Base-by-base conservation (phyloP, 768 basidiomycete genomes). In the Tubosaeta brunneosetosa region DNA sequence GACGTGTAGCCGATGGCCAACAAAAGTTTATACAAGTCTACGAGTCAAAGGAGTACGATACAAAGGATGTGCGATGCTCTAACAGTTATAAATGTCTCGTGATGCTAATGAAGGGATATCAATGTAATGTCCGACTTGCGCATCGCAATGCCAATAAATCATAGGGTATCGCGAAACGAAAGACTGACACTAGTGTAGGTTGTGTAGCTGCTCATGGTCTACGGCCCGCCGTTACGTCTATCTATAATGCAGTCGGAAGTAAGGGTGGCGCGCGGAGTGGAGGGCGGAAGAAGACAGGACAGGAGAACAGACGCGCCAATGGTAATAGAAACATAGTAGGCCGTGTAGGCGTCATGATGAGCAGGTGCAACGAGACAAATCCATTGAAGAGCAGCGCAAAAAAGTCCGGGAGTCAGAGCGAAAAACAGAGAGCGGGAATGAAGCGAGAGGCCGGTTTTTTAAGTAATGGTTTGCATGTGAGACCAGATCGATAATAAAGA, bases 21-120 rank as follows among this genome's bases (percentile, higher is more conserved):
- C 29, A 3, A 13, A 38, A 34, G n/a, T 38, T 50, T 11, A 11
- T 50, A 54, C 58, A 52, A 29, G 36, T 46, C 17, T 38, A 37
- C 33, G n/a, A 11, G 14, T 49, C 62, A 59, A 64, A 55, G 55
- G 54, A 66, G 64, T 75, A 72, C 65, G 62, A 64, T 74, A 73
- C 73, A 71, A 22, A 22, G 49, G 71, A 69, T 77, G 72, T 82
- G 80, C 80, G 81, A 82, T 83, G 83, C 82, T 84, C 82, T 83
- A 81, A 61, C 61, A 69, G 63, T 72, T 71, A 77, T 74, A 62
- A 80, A 73, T 81, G 79, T 81, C 80, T 82, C 81, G 82, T 82
- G 65, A 77, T 78, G 62, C 67, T 61, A 22, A 66, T 65, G 63
- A 53, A 55, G 56, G 63, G 65, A 68, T 68, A 71, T 71, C 66